phyloP scores from a whole-genome alignment of 257 asterid species.

The Striga asiatica region DNA sequence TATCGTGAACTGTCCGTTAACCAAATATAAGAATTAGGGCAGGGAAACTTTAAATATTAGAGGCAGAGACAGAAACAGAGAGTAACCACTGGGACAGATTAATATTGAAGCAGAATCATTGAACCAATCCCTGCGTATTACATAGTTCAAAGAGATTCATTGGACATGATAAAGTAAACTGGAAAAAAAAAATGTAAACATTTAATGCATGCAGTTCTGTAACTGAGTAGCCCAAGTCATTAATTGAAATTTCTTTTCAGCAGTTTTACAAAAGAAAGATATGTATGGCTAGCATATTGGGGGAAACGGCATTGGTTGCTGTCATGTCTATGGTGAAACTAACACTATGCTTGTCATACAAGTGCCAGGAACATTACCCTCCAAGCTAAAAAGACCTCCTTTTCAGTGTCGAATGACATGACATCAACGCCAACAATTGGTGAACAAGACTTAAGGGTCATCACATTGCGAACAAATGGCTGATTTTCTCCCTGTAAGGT shows the following conservation, averaged over 20 bases:
- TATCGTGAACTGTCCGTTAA: neutral
- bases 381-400: slow-evolving; percentile 87
- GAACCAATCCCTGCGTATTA: slow-evolving; percentile 7
- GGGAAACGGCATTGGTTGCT: neutral
- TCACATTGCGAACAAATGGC: slow-evolving; percentile 89
- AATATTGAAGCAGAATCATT: neutral
- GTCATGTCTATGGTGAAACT: slow-evolving; percentile 2
- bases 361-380: slow-evolving; percentile 48
- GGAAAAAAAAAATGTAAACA: neutral
- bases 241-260: neutral
- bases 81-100: neutral
- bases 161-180: slow-evolving; percentile 2
- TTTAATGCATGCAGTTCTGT: neutral
- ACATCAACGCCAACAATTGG: slow-evolving; percentile 98
- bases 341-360: neutral
- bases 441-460: slow-evolving; percentile 93
- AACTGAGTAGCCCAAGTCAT: neutral
- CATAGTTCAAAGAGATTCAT: slow-evolving; percentile 2
- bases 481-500: slow-evolving; percentile 91
- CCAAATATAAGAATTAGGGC: neutral
- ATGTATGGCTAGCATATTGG: neutral
- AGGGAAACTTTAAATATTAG: neutral
- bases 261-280: neutral
- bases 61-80: neutral
- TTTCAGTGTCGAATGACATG: slow-evolving; percentile 92